Conservation (phyloP, 2,329 filamentous ascomycete genomes). For the Penicillium sp. region DNA sequence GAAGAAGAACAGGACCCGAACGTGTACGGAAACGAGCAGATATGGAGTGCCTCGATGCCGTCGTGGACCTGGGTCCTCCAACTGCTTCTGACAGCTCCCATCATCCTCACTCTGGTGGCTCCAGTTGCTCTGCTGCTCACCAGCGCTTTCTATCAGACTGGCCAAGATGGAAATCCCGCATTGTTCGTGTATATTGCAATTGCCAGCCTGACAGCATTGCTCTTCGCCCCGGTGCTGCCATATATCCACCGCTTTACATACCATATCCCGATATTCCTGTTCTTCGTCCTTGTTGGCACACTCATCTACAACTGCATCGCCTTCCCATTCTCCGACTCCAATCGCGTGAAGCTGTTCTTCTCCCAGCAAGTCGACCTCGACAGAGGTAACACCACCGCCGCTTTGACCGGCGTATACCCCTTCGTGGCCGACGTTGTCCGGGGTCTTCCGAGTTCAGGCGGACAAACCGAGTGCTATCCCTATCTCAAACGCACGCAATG, state of each 20-base stretch:
- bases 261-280: constrained; percentile 71
- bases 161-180: constrained; percentile 71
- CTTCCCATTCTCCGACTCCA: constrained; percentile 79
- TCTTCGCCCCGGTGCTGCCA: constrained; percentile 71
- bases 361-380: constrained; percentile 75
- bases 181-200: constrained; percentile 67
- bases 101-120: constrained; percentile 69
- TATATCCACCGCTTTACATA: constrained; percentile 83
- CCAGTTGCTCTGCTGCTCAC: constrained; percentile 71
- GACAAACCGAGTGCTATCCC: constrained; percentile 41
- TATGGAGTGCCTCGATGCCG: constrained; percentile 75
- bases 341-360: constrained; percentile 82
- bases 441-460: constrained; percentile 65
- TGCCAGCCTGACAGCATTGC: constrained; percentile 61
- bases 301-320: constrained; percentile 79
- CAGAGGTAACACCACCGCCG: constrained; percentile 63
- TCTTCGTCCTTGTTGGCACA: constrained; percentile 67
- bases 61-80: constrained; percentile 85
- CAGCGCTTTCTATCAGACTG: constrained; percentile 70
- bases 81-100: constrained; percentile 71
- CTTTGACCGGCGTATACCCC: constrained; percentile 61
- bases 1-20: constrained; percentile 29
- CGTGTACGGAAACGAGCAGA: constrained; percentile 68
- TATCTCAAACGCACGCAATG: constrained; percentile 53
- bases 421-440: constrained; percentile 64